phyloP scores from a whole-genome alignment of 495 filamentous ascomycete species.

The Penicillium nucicola region DNA sequence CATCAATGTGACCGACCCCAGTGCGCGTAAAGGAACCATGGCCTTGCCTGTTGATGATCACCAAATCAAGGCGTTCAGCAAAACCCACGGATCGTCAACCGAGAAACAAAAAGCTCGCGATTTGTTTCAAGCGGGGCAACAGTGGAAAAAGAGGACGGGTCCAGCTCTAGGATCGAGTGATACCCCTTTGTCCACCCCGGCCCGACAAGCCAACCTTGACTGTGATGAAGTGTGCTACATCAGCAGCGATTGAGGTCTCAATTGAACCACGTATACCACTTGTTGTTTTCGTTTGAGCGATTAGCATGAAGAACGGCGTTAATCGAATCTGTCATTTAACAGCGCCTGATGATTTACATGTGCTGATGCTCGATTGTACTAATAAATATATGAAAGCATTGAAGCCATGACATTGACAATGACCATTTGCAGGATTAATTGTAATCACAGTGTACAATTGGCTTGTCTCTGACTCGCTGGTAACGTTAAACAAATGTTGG shows the following conservation, averaged over 20 bases:
- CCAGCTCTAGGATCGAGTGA: conserved; percentile 41
- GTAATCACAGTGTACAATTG: conserved; percentile 4
- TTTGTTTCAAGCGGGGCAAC: conserved; percentile 35
- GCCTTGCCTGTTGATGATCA: conserved; percentile 33
- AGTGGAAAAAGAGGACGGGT: conserved; percentile 46
- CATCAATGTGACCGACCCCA: not conserved
- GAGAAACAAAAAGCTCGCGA: conserved; percentile 37
- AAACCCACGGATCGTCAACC: conserved; percentile 35
- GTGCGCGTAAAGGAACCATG: conserved; percentile 14
- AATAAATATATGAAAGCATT: not conserved
- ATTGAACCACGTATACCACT: not conserved
- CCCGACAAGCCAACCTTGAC: conserved; percentile 21
- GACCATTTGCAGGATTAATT: not conserved
- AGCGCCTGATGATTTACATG: not conserved
- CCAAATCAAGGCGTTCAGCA: conserved; percentile 36
- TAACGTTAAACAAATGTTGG: conserved; percentile 7
- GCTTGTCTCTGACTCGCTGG: conserved; percentile 1
- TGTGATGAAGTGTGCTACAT: conserved; percentile 9
- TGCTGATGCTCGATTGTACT: not conserved
- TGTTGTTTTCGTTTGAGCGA: not conserved
- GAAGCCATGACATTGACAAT: not conserved
- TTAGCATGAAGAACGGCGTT: not conserved
- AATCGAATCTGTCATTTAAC: not conserved
- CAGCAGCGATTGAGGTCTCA: not conserved
- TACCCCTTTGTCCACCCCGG: conserved; percentile 23